phyloP scores from a whole-genome alignment of 2,329 filamentous ascomycete genomes.

The Botrytis paeoniae region DNA sequence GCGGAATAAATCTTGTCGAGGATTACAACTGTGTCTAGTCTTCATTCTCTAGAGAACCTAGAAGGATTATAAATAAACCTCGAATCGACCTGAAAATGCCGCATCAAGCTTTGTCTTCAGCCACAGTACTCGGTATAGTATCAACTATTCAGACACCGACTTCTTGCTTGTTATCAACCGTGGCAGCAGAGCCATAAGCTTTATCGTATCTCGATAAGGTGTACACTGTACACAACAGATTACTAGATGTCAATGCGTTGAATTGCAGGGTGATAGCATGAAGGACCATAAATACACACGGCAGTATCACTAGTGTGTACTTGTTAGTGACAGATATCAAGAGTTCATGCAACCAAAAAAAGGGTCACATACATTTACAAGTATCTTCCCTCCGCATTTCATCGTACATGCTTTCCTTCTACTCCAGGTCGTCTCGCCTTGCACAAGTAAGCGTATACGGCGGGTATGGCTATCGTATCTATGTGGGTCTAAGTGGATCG shows the following conservation, averaged over 20 bases:
- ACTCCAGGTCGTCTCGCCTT: not conserved
- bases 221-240: not conserved
- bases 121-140: not conserved
- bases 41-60: not conserved
- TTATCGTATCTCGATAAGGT: not conserved
- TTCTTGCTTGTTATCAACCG: not conserved
- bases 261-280: not conserved
- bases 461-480: not conserved
- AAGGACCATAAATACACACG: not conserved
- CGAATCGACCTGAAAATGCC: not conserved
- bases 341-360: not conserved
- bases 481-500: slow-evolving; percentile 1
- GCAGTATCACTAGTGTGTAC: not conserved
- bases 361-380: not conserved
- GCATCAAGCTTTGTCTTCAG: not conserved
- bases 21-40: not conserved
- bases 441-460: not conserved
- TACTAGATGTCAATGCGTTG: not conserved
- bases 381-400: not conserved
- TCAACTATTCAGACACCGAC: not conserved
- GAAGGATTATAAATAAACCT: not conserved
- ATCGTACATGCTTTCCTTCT: not conserved
- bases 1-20: not conserved
- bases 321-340: not conserved
- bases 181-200: not conserved